Evolutionary conservation across 129 eudicot species (phyloP).

Genomic region (Centaurea solstitialis): DNA sequence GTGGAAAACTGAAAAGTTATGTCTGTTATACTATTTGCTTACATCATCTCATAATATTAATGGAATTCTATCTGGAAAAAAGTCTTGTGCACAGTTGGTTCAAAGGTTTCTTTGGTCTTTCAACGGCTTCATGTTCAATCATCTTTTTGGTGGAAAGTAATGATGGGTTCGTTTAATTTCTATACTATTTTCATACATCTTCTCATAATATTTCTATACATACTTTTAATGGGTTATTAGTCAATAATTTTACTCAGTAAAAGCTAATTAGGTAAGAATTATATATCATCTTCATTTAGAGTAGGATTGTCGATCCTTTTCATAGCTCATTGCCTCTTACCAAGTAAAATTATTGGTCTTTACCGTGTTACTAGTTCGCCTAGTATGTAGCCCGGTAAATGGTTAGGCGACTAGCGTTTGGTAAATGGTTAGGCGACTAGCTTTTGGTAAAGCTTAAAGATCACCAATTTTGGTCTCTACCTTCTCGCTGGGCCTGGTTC

Average conservation of each 20-base stretch:
- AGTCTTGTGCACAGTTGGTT: background rate
- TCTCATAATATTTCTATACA: background rate
- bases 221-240: background rate
- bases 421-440: too few species aligned
- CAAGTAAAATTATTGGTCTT: background rate
- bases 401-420: too few species aligned
- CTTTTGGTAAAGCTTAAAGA: too few species aligned
- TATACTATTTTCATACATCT: background rate
- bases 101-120: background rate
- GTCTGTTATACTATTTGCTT: background rate
- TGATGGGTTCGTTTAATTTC: background rate
- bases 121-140: background rate
- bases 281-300: too few species aligned
- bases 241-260: too few species aligned
- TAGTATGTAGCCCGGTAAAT: background rate
- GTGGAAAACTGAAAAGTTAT: background rate
- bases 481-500: too few species aligned
- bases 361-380: background rate
- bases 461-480: too few species aligned
- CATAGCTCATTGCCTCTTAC: background rate
- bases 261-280: too few species aligned
- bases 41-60: background rate
- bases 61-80: background rate
- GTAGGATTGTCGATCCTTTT: background rate
- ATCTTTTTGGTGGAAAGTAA: background rate